A percentile compares a stretch with the other conserved stretches of the same genome.
These are phyloP conservation scores for Uronychia setigera DNA, from an alignment of 73 alveolate genomes.

Conservation along the genomic window DNA sequence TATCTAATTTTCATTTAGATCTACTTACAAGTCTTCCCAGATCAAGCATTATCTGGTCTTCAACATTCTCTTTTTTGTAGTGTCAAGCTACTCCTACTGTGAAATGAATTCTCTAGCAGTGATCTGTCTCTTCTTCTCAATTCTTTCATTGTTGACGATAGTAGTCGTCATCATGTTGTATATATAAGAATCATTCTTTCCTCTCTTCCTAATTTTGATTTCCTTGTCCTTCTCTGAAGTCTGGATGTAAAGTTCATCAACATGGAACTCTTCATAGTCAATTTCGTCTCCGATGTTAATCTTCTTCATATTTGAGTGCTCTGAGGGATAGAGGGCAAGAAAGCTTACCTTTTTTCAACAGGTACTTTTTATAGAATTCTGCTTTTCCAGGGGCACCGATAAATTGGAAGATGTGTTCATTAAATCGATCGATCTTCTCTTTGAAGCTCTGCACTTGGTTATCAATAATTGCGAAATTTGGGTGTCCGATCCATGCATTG, in stretches of 20 bases:
- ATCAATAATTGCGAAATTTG: conserved; percentile 69
- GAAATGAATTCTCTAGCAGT: conserved; percentile 68
- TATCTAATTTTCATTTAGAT: too few species aligned
- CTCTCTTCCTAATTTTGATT: conserved; percentile 39
- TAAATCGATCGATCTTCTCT: conserved; percentile 64
- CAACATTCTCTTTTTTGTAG: conserved; percentile 36
- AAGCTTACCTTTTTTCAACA: conserved; percentile 27
- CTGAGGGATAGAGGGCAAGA: conserved; percentile 27
- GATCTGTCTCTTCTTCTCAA: conserved; percentile 57
- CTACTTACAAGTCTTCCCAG: conserved; percentile 34
- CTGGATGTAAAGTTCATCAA: conserved; percentile 61
- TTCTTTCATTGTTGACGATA: conserved; percentile 19
- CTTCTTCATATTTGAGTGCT: neutral
- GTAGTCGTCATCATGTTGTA: conserved; percentile 45
- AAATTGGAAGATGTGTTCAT: conserved; percentile 41
- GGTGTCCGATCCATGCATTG: conserved; percentile 86
- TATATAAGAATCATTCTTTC: conserved; percentile 56
- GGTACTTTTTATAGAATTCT: conserved; percentile 49
- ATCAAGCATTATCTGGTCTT: conserved; percentile 63
- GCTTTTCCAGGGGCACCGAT: conserved; percentile 65
- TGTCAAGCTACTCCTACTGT: conserved; percentile 38
- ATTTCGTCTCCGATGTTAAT: neutral
- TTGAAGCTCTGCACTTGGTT: conserved; percentile 68
- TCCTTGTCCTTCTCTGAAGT: conserved; percentile 22
- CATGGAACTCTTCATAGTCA: conserved; percentile 50